Conservation (phyloP, 106 monocot species). For the Acorus gramineus region DNA sequence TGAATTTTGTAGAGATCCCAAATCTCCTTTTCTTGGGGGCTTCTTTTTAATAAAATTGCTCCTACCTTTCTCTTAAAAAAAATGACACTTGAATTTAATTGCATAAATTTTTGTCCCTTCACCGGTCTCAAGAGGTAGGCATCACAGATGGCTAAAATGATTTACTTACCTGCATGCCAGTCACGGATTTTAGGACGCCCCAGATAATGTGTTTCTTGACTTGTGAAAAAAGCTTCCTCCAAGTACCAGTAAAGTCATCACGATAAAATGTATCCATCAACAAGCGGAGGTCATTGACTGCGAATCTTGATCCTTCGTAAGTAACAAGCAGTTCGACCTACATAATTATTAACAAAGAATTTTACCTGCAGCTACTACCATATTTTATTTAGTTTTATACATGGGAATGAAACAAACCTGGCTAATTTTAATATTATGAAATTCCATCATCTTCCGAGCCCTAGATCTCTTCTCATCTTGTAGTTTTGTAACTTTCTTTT, state of each 20-base stretch:
- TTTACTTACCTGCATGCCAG: constrained; percentile 89
- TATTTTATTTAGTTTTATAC: no score
- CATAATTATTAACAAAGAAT: neutral
- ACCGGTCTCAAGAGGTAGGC: no score
- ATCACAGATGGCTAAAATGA: neutral
- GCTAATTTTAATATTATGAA: constrained; percentile 92
- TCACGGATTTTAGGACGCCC: constrained; percentile 95
- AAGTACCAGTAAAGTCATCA: constrained; percentile 87
- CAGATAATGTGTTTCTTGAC: constrained; percentile 96
- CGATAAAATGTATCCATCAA: constrained; percentile 96
- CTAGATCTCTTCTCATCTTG: constrained; percentile 76
- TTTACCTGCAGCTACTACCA: no score
- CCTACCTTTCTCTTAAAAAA: no score
- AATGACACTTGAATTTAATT: no score
- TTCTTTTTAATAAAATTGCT: no score
- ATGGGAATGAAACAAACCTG: constrained; percentile 40
- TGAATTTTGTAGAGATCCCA: no score
- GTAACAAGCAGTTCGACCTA: constrained; percentile 93
- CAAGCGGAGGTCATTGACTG: constrained; percentile 80
- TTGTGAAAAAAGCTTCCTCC: constrained; percentile 83
- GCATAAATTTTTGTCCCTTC: no score
- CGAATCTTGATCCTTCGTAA: constrained; percentile 88
- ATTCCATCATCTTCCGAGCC: constrained; percentile 80
- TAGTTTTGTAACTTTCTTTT: constrained; percentile 63
- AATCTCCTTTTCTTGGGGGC: no score